These are phyloP conservation scores for Hapsidospora chrysogenum DNA, from an alignment of 495 filamentous ascomycete genomes.

Conservation along the genomic window DNA sequence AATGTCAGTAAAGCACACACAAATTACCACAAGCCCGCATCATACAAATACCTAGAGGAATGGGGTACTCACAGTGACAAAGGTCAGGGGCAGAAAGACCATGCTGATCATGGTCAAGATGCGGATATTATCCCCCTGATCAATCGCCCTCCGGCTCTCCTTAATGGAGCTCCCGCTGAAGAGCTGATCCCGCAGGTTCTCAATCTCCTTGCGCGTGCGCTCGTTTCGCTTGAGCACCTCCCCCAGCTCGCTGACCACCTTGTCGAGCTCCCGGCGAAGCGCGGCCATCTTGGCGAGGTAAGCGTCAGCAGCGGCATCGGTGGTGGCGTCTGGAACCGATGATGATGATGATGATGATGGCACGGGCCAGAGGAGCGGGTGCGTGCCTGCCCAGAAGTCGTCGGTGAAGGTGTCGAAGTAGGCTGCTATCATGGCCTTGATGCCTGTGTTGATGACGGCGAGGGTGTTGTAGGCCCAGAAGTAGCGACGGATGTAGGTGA, in stretches of 20 bases:
- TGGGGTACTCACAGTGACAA: slow-evolving; percentile 13
- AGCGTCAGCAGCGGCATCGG: too few species aligned
- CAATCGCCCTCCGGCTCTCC: slow-evolving; percentile 14
- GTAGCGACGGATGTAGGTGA: slow-evolving; percentile 37
- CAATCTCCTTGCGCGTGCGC: slow-evolving; percentile 12
- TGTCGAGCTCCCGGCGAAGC: slow-evolving; percentile 12
- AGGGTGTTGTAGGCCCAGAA: slow-evolving; percentile 41
- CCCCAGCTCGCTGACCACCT: slow-evolving; percentile 9
- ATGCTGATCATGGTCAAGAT: slow-evolving; percentile 22
- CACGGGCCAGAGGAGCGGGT: slow-evolving; percentile 22
- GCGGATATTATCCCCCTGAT: slow-evolving; percentile 22
- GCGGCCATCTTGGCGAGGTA: slow-evolving; percentile 7
- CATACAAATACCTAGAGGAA: too few species aligned
- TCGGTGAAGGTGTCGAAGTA: slow-evolving; percentile 31
- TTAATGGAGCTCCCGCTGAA: slow-evolving; percentile 17
- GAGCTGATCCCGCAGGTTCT: slow-evolving; percentile 15
- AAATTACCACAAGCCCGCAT: background rate
- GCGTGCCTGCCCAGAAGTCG: slow-evolving; percentile 31
- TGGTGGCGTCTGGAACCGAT: slow-evolving; percentile 2
- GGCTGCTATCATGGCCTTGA: slow-evolving; percentile 31
- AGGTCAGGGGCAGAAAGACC: slow-evolving; percentile 23
- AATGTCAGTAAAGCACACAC: background rate
- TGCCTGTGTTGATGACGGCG: slow-evolving; percentile 36
- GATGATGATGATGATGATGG: slow-evolving; percentile 4
- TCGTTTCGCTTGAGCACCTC: slow-evolving; percentile 11